A percentile compares a stretch with the other conserved stretches of the same genome.
Conservation (phyloP, 208 protist genomes). For the Crithidia bombi region DNA sequence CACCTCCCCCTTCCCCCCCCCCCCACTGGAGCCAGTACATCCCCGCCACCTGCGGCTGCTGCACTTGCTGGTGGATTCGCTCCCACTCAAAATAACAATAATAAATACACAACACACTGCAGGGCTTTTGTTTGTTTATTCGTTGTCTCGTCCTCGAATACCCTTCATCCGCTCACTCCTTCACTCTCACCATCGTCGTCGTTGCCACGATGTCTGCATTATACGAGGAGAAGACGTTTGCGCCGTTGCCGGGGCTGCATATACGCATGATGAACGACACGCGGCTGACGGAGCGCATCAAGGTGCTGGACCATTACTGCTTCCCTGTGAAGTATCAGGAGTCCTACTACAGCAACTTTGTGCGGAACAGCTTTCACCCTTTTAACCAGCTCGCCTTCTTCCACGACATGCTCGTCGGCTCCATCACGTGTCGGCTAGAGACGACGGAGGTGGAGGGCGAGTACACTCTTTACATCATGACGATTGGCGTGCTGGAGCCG, state of each 20-base stretch:
- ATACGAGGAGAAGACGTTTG: constrained; percentile 40
- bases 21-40: no score
- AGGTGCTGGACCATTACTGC: constrained; percentile 77
- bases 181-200: background rate
- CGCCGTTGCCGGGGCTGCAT: constrained; percentile 62
- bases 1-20: no score
- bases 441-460: constrained; percentile 48
- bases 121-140: background rate
- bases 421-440: constrained; percentile 91
- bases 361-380: constrained; percentile 54
- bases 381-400: constrained; percentile 89
- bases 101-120: background rate
- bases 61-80: background rate
- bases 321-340: constrained; percentile 85
- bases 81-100: no score
- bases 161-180: background rate
- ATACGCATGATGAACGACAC: constrained; percentile 68
- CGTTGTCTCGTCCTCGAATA: background rate
- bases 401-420: constrained; percentile 91
- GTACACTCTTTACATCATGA: constrained; percentile 93
- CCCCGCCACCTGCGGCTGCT: no score
- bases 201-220: constrained; percentile 14
- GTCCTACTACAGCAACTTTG: constrained; percentile 84
- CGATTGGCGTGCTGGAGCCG: constrained; percentile 88
- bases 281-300: constrained; percentile 77